Evolutionary conservation across 768 basidiomycete species (phyloP), one percentile per base, ranked within the genome.

Genomic region (Hebeloma cylindrosporum): DNA sequence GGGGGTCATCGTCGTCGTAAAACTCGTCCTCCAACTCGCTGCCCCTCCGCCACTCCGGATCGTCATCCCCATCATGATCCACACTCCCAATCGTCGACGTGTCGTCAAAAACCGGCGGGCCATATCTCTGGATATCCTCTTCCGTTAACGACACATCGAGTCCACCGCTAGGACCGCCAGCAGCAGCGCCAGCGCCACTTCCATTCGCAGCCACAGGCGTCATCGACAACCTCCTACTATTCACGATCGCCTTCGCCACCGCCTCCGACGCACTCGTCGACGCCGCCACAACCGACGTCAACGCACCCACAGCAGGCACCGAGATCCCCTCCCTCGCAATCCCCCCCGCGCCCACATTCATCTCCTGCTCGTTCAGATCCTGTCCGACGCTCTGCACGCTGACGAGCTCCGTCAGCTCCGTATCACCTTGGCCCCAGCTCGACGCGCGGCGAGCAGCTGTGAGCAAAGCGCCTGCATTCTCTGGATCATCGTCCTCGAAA

Each of bases 361-460:
- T 69, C 8, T 70, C 76, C 29, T 70, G 68, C 18, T 75, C 74
- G 45, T 54, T 52, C 18, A 56, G 45, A 17, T 52, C 52, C 14
- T 50, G 48, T 4, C 55, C 60, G 30, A 57, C 41, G 40, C 48
- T 48, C 14, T 52, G 49, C 29, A 56, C 53, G 50, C 59, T 64
- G 31, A 56, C 47, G 22, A 62, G 51, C 43, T 64, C 62, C n/a
- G 50, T 42, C 47, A 64, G 62, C 53, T 71, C 69, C 59, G 72
- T 52, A 65, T 68, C 80, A 14, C 67, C 70, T 38, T 68, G 67
- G 0, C 79, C 82, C 83, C 82, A 84, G 54, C 82, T 83, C 38
- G 82, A 80, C 7, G 83, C 83, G 4, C 83, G 70, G 47, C 77
- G 70, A 20, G 77, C 79, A 23, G 73, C 71, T 1, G 67, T 72